Evolutionary conservation across 1,284 basidiomycete species (phyloP).

Genomic region (Mrakiaceae sp.): DNA sequence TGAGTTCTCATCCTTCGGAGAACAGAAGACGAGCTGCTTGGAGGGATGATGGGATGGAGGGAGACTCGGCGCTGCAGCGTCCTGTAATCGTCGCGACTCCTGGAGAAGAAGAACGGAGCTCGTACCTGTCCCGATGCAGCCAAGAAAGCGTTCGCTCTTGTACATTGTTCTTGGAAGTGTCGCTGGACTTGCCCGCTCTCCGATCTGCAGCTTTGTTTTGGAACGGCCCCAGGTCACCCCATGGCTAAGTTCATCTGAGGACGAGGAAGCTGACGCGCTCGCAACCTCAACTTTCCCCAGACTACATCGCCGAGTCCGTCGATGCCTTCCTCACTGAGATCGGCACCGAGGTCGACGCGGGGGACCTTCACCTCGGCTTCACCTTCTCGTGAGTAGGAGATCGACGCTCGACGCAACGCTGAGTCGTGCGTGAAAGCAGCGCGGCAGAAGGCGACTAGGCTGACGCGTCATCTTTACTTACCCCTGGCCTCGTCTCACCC

Average conservation of each 20-base stretch:
- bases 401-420: too few relatives aligned
- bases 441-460: too few relatives aligned
- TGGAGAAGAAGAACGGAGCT: not conserved
- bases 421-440: too few relatives aligned
- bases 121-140: not conserved
- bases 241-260: too few relatives aligned
- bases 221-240: too few relatives aligned
- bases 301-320: conserved; percentile 93
- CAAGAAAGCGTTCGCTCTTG: too few relatives aligned
- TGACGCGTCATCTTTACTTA: not conserved
- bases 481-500: not conserved
- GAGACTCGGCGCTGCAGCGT: too few relatives aligned
- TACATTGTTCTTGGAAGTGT: too few relatives aligned
- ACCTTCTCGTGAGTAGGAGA: conserved; percentile 55
- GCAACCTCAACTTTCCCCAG: conserved; percentile 35
- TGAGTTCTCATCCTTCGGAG: conserved; percentile 33
- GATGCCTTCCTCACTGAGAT: conserved; percentile 80
- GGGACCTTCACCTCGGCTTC: conserved; percentile 67
- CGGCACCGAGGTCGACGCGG: conserved; percentile 33
- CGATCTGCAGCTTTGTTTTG: not conserved
- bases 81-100: not conserved
- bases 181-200: not conserved
- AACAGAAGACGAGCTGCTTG: conserved; percentile 5
- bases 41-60: not conserved
- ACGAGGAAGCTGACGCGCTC: not conserved